These are phyloP conservation scores for Oryza meridionalis DNA, from an alignment of 176 grass and related monocot species.

Conservation along the genomic window DNA sequence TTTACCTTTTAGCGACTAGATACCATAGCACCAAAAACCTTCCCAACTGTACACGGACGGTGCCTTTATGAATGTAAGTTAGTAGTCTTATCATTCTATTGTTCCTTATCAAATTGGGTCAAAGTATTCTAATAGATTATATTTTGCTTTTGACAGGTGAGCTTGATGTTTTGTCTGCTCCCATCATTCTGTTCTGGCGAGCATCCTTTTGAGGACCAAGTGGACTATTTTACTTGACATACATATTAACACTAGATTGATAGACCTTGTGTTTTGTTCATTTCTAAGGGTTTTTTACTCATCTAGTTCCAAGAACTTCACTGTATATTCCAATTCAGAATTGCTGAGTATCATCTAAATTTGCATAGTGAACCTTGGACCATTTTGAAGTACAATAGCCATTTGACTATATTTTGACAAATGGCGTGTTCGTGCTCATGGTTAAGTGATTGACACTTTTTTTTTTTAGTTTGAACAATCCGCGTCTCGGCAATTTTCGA, in stretches of 20 bases:
- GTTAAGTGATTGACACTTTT: background rate
- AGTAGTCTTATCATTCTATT: background rate
- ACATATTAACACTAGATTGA: constrained; percentile 38
- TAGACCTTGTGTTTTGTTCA: constrained; percentile 21
- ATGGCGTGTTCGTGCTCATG: background rate
- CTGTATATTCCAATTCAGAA: background rate
- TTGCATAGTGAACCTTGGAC: background rate
- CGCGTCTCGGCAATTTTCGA: background rate
- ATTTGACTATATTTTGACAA: background rate
- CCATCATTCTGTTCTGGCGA: constrained; percentile 29
- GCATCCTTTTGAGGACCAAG: constrained; percentile 29
- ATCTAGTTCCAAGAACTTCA: background rate
- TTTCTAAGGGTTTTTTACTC: background rate
- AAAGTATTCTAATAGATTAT: background rate
- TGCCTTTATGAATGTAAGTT: background rate
- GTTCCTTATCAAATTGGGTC: background rate
- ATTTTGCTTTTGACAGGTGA: constrained; percentile 38
- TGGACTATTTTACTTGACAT: constrained; percentile 34
- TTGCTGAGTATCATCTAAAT: constrained; percentile 20
- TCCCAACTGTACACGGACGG: background rate
- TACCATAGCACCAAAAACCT: background rate
- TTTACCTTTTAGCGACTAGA: background rate
- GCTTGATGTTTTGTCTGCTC: constrained; percentile 9
- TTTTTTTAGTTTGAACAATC: background rate
- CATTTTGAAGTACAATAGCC: background rate